Percentiles rank a stretch among this genome's conserved stretches.
Conservation (phyloP, 305 asterid species). For the Stenogyne calaminthoides region DNA sequence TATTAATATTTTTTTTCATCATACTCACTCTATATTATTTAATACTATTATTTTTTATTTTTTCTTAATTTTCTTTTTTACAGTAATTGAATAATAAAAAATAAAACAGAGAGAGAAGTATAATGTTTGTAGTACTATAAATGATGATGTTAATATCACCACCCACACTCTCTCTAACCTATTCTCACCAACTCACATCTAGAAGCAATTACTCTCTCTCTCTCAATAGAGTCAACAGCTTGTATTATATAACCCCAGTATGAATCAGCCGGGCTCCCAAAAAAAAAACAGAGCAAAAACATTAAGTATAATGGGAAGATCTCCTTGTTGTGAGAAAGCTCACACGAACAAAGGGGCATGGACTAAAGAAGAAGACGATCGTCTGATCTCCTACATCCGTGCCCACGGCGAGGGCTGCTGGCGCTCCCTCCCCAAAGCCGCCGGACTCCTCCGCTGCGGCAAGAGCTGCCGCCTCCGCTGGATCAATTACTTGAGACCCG, state of each 20-base stretch:
- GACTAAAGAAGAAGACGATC: constrained; percentile 91
- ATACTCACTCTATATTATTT: too few relatives aligned
- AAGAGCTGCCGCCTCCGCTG: constrained; percentile 86
- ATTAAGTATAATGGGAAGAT: constrained; percentile 62
- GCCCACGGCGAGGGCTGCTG: constrained; percentile 95
- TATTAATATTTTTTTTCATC: too few relatives aligned
- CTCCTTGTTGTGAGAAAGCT: constrained; percentile 92
- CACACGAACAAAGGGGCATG: constrained; percentile 94
- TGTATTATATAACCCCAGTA: constrained; percentile 54
- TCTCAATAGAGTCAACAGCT: constrained; percentile 45
- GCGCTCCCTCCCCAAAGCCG: constrained; percentile 88
- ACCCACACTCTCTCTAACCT: constrained; percentile 37
- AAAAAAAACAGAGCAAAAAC: background rate
- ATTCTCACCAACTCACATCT: constrained; percentile 53
- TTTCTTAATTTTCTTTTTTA: too few relatives aligned
- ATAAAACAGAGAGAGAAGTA: too few relatives aligned
- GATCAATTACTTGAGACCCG: constrained; percentile 86
- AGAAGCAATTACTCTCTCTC: constrained; percentile 40
- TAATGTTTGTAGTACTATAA: constrained; percentile 19
- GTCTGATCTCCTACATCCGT: constrained; percentile 67
- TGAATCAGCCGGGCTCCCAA: too few relatives aligned
- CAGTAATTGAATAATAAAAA: too few relatives aligned
- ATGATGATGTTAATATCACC: constrained; percentile 41
- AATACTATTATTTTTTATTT: too few relatives aligned
- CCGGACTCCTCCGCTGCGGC: constrained; percentile 88